A percentile compares a stretch with the other conserved stretches of the same genome.
Conservation (phyloP, 805 yeast species). For the Wickerhamiella galacta region DNA sequence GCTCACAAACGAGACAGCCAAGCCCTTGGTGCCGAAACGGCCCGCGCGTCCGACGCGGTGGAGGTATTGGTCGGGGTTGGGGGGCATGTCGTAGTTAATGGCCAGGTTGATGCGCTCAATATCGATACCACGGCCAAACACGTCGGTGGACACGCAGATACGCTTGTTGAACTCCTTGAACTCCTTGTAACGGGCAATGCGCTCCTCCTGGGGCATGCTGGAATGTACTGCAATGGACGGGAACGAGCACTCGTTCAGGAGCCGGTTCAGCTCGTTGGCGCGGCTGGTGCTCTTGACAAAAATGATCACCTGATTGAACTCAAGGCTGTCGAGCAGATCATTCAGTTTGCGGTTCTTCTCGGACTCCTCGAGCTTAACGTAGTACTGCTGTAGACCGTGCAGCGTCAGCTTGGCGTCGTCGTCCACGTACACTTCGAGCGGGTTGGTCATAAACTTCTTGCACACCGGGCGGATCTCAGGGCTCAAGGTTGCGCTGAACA, state of each 20-base stretch:
- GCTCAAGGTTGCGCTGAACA: constrained; percentile 93
- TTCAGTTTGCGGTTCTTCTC: constrained; percentile 88
- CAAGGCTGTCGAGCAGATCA: constrained; percentile 81
- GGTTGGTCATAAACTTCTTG: constrained; percentile 95
- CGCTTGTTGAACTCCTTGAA: constrained; percentile 97
- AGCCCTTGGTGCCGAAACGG: constrained; percentile 98
- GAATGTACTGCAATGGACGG: constrained; percentile 96
- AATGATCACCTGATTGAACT: constrained; percentile 95
- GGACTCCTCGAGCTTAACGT: constrained; percentile 70
- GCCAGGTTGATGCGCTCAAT: constrained; percentile 97
- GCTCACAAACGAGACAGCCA: constrained; percentile 80
- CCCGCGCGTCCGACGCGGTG: constrained; percentile 99
- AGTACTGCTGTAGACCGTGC: constrained; percentile 97
- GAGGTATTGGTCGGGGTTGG: constrained; percentile 92
- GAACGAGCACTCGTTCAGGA: constrained; percentile 82
- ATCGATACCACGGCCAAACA: constrained; percentile 98
- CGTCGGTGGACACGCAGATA: constrained; percentile 96
- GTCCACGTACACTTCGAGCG: constrained; percentile 92
- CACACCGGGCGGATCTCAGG: constrained; percentile 92
- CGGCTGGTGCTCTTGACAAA: constrained; percentile 84
- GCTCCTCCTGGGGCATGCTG: constrained; percentile 91
- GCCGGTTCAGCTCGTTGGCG: constrained; percentile 79
- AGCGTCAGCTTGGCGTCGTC: constrained; percentile 93
- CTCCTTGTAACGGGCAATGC: constrained; percentile 89
- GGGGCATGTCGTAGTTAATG: constrained; percentile 91